These are phyloP conservation scores for Candida parachauliodes DNA, from an alignment of 805 yeast genomes.

Conservation along the genomic window DNA sequence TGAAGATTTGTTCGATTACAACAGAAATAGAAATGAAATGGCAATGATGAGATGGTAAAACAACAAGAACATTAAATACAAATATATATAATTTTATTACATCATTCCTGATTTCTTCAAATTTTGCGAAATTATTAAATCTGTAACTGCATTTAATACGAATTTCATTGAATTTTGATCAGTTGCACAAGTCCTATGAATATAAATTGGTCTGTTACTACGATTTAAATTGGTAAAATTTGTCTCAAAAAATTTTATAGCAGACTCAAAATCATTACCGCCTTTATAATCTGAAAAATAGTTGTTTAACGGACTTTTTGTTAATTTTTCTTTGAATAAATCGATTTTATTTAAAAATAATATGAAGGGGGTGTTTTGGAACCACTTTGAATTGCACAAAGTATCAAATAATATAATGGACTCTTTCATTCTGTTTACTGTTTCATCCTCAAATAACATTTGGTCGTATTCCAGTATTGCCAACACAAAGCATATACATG, in stretches of 20 bases:
- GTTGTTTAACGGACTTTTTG: constrained; percentile 58
- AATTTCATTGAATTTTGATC: constrained; percentile 86
- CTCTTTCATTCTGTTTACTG: constrained; percentile 89
- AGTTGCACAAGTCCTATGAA: constrained; percentile 94
- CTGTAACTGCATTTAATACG: constrained; percentile 89
- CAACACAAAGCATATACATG: constrained; percentile 81
- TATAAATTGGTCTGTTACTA: constrained; percentile 73
- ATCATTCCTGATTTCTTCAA: constrained; percentile 74
- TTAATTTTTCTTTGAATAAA: constrained; percentile 67
- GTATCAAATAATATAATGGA: constrained; percentile 80
- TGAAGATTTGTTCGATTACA: constrained; percentile 80
- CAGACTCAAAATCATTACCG: constrained; percentile 59
- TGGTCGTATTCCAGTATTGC: constrained; percentile 94
- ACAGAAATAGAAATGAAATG: constrained; percentile 85
- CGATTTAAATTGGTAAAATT: constrained; percentile 62
- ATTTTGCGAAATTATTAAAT: constrained; percentile 81
- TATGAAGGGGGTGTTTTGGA: constrained; percentile 79
- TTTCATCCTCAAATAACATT: constrained; percentile 81
- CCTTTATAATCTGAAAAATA: constrained; percentile 81
- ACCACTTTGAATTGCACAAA: constrained; percentile 82
- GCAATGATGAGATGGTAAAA: constrained; percentile 72
- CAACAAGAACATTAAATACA: not conserved
- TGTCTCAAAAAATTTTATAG: constrained; percentile 66
- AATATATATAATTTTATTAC: constrained; percentile 19
- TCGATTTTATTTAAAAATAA: constrained; percentile 88